Evolutionary conservation across 2,329 filamentous ascomycete species (phyloP).

Genomic region (Alternaria burnsii): DNA sequence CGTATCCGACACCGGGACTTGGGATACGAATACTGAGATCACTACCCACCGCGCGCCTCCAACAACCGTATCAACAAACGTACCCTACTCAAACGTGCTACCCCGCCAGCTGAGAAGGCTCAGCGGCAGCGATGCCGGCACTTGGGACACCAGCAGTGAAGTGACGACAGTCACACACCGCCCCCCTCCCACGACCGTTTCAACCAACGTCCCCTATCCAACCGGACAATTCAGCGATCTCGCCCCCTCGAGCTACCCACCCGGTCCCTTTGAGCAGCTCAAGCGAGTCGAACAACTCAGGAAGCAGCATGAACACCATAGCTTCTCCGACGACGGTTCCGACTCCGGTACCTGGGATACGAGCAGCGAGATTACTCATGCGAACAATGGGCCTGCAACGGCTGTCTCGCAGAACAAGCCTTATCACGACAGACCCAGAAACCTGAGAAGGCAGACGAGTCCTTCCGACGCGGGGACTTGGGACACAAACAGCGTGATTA

Average conservation of each 20-base stretch:
- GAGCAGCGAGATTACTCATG: conserved; percentile 18
- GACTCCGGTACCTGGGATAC: conserved; percentile 19
- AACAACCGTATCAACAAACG: conserved; percentile 16
- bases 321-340: conserved; percentile 14
- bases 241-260: conserved; percentile 9
- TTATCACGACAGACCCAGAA: conserved; percentile 10
- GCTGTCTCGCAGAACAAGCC: conserved; percentile 10
- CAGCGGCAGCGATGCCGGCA: conserved; percentile 16
- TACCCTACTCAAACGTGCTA: conserved; percentile 8
- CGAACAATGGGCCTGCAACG: conserved; percentile 16
- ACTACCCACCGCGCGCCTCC: conserved; percentile 9
- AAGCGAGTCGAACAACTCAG: conserved; percentile 12
- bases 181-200: conserved; percentile 12
- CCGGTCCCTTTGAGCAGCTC: conserved; percentile 13
- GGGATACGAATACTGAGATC: conserved; percentile 12
- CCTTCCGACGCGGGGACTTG: conserved; percentile 15
- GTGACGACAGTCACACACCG: conserved; percentile 12
- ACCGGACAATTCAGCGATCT: conserved; percentile 3
- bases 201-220: conserved; percentile 17
- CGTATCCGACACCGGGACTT: background rate
- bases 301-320: conserved; percentile 8
- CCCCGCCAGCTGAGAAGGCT: conserved; percentile 9
- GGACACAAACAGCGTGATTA: conserved; percentile 19
- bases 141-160: conserved; percentile 17
- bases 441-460: conserved; percentile 12